These are phyloP conservation scores for Amauroascus verrucosus DNA, from an alignment of 2,329 filamentous ascomycete genomes.

Conservation along the genomic window DNA sequence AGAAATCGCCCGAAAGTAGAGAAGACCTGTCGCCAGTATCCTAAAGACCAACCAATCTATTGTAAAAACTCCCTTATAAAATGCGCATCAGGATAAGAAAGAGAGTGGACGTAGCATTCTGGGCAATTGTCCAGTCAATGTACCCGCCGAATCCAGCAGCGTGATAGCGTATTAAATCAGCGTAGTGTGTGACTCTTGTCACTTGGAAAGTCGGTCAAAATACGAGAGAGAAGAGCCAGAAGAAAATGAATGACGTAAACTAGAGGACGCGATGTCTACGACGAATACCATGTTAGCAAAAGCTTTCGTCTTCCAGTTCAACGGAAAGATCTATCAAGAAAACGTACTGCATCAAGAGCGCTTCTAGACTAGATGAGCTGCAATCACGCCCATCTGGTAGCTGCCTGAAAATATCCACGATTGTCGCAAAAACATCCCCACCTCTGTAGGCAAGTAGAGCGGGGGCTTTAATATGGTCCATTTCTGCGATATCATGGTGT, in stretches of 20 bases:
- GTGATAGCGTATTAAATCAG: conserved; percentile 1
- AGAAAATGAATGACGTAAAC: conserved; percentile 4
- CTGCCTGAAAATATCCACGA: conserved; percentile 78
- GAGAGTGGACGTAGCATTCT: background rate
- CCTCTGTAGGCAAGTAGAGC: conserved; percentile 81
- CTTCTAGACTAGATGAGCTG: conserved; percentile 47
- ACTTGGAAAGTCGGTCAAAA: background rate
- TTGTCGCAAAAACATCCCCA: conserved; percentile 80
- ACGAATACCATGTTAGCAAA: conserved; percentile 14
- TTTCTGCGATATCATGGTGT: conserved; percentile 84
- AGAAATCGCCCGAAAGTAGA: background rate
- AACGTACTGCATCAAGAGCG: conserved; percentile 46
- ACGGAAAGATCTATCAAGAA: background rate
- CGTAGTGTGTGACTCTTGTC: background rate
- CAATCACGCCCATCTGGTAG: conserved; percentile 54
- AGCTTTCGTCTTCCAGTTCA: background rate
- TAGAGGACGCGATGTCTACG: conserved; percentile 26
- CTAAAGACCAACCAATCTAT: background rate
- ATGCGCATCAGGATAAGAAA: background rate
- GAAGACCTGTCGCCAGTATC: background rate
- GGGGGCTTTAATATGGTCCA: conserved; percentile 78
- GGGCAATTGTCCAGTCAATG: background rate
- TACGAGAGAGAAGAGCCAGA: background rate
- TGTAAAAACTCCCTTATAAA: background rate
- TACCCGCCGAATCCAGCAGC: conserved; percentile 5